Percentiles rank a stretch among this genome's conserved stretches.
Conservation (phyloP, 495 filamentous ascomycete genomes). For the Saxophila tyrrhenica region DNA sequence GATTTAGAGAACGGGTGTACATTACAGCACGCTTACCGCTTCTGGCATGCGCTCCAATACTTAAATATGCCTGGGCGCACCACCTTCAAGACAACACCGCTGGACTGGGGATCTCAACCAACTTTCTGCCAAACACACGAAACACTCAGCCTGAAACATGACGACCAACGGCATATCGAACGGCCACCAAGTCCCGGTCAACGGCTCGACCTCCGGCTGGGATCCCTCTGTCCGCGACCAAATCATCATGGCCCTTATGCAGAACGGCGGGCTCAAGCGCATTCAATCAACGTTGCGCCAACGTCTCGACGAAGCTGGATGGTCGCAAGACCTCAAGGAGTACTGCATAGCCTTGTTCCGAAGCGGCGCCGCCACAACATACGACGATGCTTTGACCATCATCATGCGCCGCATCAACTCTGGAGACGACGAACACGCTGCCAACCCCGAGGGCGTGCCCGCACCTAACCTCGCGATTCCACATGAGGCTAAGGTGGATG, state of each 20-base stretch:
- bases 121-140: too few species aligned
- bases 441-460: background rate
- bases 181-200: slow-evolving; percentile 4
- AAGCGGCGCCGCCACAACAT: slow-evolving; percentile 12
- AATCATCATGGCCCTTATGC: slow-evolving; percentile 8
- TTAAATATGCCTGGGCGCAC: too few species aligned
- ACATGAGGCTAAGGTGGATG: slow-evolving; percentile 7
- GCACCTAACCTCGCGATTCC: slow-evolving; percentile 9
- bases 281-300: slow-evolving; percentile 12
- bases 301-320: slow-evolving; percentile 15
- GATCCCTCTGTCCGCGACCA: slow-evolving; percentile 6
- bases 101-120: too few species aligned
- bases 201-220: slow-evolving; percentile 10
- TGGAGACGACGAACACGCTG: background rate
- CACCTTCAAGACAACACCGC: too few species aligned
- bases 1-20: too few species aligned
- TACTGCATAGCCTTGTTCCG: slow-evolving; percentile 10
- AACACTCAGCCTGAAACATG: slow-evolving; percentile 3
- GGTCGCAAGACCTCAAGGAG: slow-evolving; percentile 14
- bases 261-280: slow-evolving; percentile 17
- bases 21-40: too few species aligned
- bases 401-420: slow-evolving; percentile 3
- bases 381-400: slow-evolving; percentile 10
- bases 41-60: too few species aligned
- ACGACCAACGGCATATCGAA: background rate